Conservation (phyloP, 129 eudicot genomes). For the Sambucus nigra region DNA sequence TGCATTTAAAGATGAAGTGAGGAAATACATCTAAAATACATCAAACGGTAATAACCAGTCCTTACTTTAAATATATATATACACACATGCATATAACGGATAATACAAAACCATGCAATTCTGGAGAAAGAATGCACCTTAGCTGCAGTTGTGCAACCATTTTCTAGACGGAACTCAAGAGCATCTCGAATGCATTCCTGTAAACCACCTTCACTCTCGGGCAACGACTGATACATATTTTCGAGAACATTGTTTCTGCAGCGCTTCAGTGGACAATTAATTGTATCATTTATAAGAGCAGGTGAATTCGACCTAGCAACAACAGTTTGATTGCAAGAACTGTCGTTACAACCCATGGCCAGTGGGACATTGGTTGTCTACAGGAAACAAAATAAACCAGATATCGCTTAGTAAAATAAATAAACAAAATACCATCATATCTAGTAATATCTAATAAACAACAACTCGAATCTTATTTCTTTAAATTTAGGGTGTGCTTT, state of each 20-base stretch:
- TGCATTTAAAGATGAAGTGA: neutral
- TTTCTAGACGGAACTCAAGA: conserved; percentile 26
- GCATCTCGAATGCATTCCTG: conserved; percentile 41
- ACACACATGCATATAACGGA: too few relatives aligned
- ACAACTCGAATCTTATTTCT: too few relatives aligned
- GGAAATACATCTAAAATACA: neutral
- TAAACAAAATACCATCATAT: neutral
- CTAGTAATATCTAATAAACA: neutral
- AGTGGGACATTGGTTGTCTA: conserved; percentile 25
- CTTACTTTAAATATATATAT: too few relatives aligned
- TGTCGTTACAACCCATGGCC: conserved; percentile 17
- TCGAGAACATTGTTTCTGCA: conserved; percentile 34
- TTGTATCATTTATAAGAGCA: conserved; percentile 21
- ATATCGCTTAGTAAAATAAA: conserved; percentile 7
- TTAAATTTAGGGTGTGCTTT: too few relatives aligned
- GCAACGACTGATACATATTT: conserved; percentile 35
- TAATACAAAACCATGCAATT: neutral
- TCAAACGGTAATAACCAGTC: too few relatives aligned
- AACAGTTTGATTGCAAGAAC: conserved; percentile 29
- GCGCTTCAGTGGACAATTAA: conserved; percentile 30
- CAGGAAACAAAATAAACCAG: conserved; percentile 16
- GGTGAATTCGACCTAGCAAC: conserved; percentile 26
- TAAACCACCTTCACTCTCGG: conserved; percentile 44
- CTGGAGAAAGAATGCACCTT: conserved; percentile 24
- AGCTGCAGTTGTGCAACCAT: conserved; percentile 17